phyloP scores from a whole-genome alignment of 2,329 filamentous ascomycete species.

The Hypomyces perniciosus region DNA sequence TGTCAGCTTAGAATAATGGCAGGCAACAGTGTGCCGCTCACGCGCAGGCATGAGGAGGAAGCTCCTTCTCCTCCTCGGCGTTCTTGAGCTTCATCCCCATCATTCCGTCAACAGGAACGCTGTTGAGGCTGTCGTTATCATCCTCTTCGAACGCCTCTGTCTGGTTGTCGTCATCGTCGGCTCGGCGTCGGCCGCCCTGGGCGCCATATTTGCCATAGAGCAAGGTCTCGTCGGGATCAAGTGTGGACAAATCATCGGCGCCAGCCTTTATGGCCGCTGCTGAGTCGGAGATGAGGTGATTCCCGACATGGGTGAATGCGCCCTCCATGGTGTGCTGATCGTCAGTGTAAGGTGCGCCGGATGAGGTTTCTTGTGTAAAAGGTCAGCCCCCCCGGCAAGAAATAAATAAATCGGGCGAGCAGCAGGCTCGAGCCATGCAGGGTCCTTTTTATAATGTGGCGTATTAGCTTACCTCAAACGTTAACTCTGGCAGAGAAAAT shows the following conservation, averaged over 20 bases:
- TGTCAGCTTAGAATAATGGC: slow-evolving; percentile 19
- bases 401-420: slow-evolving; percentile 2
- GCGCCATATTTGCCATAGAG: slow-evolving; percentile 65
- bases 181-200: slow-evolving; percentile 57
- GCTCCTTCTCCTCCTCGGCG: slow-evolving; percentile 76
- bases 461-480: background rate
- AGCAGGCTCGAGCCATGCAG: background rate
- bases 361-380: slow-evolving; percentile 1
- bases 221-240: slow-evolving; percentile 74
- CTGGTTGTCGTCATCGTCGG: slow-evolving; percentile 85
- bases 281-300: slow-evolving; percentile 78
- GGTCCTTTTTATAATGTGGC: background rate
- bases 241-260: slow-evolving; percentile 65
- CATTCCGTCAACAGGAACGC: slow-evolving; percentile 70
- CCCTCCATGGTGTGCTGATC: slow-evolving; percentile 61
- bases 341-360: slow-evolving; percentile 7
- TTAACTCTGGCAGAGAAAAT: background rate
- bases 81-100: slow-evolving; percentile 55
- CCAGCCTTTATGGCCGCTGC: slow-evolving; percentile 82
- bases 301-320: slow-evolving; percentile 82
- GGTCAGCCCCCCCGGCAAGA: background rate
- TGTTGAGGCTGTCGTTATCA: slow-evolving; percentile 69
- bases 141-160: slow-evolving; percentile 81
- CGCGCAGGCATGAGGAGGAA: slow-evolving; percentile 93
- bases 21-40: slow-evolving; percentile 45